A percentile compares a stretch with the other conserved stretches of the same genome.
phyloP scores from a whole-genome alignment of 495 filamentous ascomycete genomes.

The Chaetomidium leptoderma region DNA sequence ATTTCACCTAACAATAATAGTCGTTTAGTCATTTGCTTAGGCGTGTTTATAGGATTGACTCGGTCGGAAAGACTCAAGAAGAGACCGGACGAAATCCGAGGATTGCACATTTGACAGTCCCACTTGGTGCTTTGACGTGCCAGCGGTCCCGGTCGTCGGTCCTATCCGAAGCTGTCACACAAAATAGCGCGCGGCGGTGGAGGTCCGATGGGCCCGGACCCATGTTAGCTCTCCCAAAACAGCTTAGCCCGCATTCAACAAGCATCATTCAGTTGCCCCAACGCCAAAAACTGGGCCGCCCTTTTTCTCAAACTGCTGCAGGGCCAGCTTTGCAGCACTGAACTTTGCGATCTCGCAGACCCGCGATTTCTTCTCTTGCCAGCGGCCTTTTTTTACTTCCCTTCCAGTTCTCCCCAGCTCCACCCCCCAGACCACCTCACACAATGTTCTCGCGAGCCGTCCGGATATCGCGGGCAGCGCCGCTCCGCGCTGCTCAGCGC shows the following conservation, averaged over 20 bases:
- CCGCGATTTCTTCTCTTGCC: background rate
- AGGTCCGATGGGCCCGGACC: constrained; percentile 17
- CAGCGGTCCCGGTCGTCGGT: too few species aligned
- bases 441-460: constrained; percentile 53
- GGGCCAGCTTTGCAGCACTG: background rate
- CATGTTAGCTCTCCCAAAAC: constrained; percentile 16
- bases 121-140: background rate
- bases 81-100: too few species aligned
- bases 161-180: constrained; percentile 1
- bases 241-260: constrained; percentile 27
- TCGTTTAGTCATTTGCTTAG: too few species aligned
- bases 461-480: constrained; percentile 45
- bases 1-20: too few species aligned
- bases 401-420: background rate
- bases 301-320: constrained; percentile 16
- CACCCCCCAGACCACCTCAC: background rate
- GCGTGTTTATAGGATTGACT: too few species aligned
- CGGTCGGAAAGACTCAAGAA: background rate
- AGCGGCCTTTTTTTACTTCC: background rate
- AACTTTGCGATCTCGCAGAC: constrained; percentile 17
- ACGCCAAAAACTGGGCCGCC: constrained; percentile 26
- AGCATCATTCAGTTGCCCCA: constrained; percentile 25
- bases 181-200: constrained; percentile 16
- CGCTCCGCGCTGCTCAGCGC: constrained; percentile 37
- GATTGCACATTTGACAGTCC: background rate